Evolutionary conservation across 305 asterid genomes (phyloP), one percentile per base, ranked within the genome.

Genomic region (Nicotiana rustica): DNA sequence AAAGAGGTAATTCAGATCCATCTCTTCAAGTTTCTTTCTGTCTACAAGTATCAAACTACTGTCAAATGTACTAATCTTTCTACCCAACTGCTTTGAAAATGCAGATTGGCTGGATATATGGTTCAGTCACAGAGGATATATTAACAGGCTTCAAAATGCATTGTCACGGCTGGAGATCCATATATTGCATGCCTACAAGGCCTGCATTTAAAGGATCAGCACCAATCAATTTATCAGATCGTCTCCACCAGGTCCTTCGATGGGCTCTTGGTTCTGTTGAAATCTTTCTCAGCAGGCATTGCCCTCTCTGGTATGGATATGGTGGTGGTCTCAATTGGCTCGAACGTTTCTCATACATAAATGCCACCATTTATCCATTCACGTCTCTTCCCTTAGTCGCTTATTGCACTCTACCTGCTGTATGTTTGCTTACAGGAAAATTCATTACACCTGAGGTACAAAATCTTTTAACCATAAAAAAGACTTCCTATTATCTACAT

Each of bases 201-300:
- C 83, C 95, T 0, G 93, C 95, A 77, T 90, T 90, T 76, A 90
- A 88, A 70, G 93, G 92, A 55, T 88, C 91, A 35, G 91, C 94
- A 25, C 94, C 94, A 12, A 88, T 91, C 67, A 90, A 91, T 70
- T 92, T 91, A 25, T 90, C 93, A 0, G 94, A 91, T 75, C 91
- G 91, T 78, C 85, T 91, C 77, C 89, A 91, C 78, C 93, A 86
- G 82, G 93, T 91, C 59, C 93, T 90, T 69, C 87, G 90, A 36
- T 90, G 92, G 93, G 95, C 93, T 18, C 83, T 89, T 83, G 93
- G 95, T 77, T 91, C 95, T 17, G 89, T 88, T 7, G 92, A 91
- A 61, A 89, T 91, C 41, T 83, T 89, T 14, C 70, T 91, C 55
- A 91, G 95, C 80, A 86, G 88, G 76, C 95, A 91, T 67, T 88